Evolutionary conservation across 2,329 filamentous ascomycete genomes (phyloP).

Genomic region (Hypoxylon rubiginosum): DNA sequence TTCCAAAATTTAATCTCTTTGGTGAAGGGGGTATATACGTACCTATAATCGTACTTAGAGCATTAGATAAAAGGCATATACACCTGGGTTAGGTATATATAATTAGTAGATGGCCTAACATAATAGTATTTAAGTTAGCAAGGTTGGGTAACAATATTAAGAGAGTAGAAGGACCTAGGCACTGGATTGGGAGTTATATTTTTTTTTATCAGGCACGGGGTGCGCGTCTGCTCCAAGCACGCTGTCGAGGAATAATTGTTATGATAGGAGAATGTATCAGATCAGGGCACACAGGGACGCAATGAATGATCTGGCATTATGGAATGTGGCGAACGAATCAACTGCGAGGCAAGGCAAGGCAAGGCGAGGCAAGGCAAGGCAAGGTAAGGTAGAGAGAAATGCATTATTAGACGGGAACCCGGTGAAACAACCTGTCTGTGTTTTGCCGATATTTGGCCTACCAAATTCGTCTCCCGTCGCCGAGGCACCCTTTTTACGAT

Average conservation of each 20-base stretch:
- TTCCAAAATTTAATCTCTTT: too few species aligned
- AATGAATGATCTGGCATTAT: background rate
- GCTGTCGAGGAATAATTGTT: background rate
- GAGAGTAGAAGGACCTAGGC: background rate
- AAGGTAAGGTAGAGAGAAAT: background rate
- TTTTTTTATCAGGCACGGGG: background rate
- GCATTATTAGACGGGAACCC: conserved; percentile 2
- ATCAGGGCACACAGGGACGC: background rate
- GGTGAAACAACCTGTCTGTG: background rate
- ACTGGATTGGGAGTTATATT: background rate
- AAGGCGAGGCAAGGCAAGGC: too few species aligned
- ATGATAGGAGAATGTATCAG: background rate
- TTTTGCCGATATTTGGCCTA: conserved; percentile 1
- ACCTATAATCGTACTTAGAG: background rate
- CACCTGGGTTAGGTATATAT: background rate
- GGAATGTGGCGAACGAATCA: background rate
- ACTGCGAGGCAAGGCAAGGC: background rate
- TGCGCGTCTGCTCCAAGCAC: background rate
- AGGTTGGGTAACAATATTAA: background rate
- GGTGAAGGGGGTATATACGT: too few species aligned
- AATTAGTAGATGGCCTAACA: background rate
- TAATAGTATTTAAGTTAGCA: background rate
- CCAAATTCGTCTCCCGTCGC: conserved; percentile 16
- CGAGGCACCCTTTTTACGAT: conserved; percentile 33
- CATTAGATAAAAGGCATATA: background rate